A percentile compares a stretch with the other conserved stretches of the same genome.
Evolutionary conservation across 2,329 filamentous ascomycete species (phyloP).

Genomic region (Ilyonectria sp.): DNA sequence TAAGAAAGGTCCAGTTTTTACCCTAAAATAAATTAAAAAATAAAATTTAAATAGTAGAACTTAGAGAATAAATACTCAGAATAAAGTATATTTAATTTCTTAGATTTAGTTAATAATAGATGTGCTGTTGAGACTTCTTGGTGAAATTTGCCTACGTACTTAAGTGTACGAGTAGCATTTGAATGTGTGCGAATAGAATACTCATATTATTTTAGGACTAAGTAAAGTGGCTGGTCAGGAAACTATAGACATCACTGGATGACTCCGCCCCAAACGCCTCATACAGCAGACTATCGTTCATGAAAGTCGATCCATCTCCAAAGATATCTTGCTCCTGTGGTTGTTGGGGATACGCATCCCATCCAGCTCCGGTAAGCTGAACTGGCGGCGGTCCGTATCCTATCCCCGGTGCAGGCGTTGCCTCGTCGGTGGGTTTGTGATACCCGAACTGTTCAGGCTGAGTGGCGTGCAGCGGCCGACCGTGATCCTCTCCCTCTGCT

Average conservation of each 20-base stretch:
- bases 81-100: too few relatives aligned
- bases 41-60: too few relatives aligned
- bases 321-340: constrained; percentile 28
- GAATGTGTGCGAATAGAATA: too few relatives aligned
- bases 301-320: constrained; percentile 37
- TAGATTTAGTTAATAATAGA: too few relatives aligned
- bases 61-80: too few relatives aligned
- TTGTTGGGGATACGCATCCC: constrained; percentile 21
- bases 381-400: constrained; percentile 9
- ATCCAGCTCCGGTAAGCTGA: constrained; percentile 13
- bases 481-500: constrained; percentile 8
- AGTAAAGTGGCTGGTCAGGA: constrained; percentile 27
- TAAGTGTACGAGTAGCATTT: too few relatives aligned
- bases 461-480: neutral
- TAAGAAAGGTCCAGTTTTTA: too few relatives aligned
- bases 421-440: neutral
- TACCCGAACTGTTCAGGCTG: neutral
- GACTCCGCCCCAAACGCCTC: constrained; percentile 47
- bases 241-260: constrained; percentile 33
- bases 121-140: too few relatives aligned
- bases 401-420: neutral
- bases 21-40: too few relatives aligned
- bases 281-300: constrained; percentile 29
- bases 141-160: too few relatives aligned
- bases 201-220: neutral